Base-by-base conservation (phyloP, 306 rosid species). In the Cucurbita maxima region DNA sequence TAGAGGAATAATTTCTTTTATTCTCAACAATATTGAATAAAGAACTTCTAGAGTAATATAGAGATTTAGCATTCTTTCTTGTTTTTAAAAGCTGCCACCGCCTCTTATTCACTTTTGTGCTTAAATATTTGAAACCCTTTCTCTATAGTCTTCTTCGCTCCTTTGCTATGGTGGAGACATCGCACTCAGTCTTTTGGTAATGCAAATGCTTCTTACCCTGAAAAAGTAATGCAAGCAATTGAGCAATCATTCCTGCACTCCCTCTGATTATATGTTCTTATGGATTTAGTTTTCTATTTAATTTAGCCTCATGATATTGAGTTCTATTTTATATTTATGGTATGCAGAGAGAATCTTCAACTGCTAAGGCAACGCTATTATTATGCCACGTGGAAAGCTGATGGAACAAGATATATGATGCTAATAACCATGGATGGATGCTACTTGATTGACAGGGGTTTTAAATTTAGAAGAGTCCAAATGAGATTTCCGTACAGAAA, bases 371-470 rank as follows among this genome's bases (percentile, higher is more conserved):
- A 92, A 72, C 98, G 96, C 36, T 92, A 90, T 79, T 92, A 92
- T 78, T 92, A 92, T 86, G 98, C 98, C 73, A 92, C 98, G 14
- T 92, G 98, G 98, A 92, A 92, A 88, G 98, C 98, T 81, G 96
- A 92, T 77, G 98, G 98, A 80, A 92, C 98, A 34, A 83, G 98
- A 79, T 92, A 92, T 82, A 92, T 92, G 98, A 90, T 92, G 98
- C 85, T 90, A 75, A 88, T 90, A 75, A 92, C 89, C 30, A 59
- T 86, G 84, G 98, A 92, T 81, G 98, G 98, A 37, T 92, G 98
- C 81, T 92, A 86, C 86, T 86, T 92, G 82, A 80, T 92, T 73
- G 98, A 92, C 83, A 90, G 98, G 77, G 80, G 37, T 81, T 92
- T 87, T 82, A 90, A 83, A 79, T 92, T 86, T 81, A 84, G 98